Conservation (phyloP, 495 filamentous ascomycete species). For the Amniculicola lignicola region DNA sequence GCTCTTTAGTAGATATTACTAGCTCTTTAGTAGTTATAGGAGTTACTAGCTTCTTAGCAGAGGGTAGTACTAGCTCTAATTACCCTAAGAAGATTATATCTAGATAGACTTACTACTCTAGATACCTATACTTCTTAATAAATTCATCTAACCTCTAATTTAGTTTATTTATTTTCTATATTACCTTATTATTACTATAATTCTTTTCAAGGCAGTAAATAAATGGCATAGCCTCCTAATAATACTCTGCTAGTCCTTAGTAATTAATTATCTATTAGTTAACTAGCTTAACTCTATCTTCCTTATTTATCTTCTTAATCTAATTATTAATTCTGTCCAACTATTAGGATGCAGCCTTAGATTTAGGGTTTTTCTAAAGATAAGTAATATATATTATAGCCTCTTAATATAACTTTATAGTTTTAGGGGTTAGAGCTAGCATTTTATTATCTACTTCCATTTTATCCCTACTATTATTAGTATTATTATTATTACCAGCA, state of each 20-base stretch:
- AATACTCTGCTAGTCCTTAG: constrained; percentile 6
- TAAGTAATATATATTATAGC: not conserved
- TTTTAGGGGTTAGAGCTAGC: not conserved
- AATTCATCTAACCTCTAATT: constrained; percentile 5
- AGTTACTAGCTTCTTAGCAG: not conserved
- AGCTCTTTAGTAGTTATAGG: too few species aligned
- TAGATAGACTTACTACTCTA: not conserved
- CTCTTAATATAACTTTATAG: constrained; percentile 1
- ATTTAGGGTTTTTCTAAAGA: constrained; percentile 6
- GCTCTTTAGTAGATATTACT: too few species aligned
- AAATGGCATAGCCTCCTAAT: not conserved
- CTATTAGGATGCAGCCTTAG: not conserved
- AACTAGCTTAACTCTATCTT: constrained; percentile 3
- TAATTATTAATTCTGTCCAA: not conserved
- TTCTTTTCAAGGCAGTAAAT: constrained; percentile 1
- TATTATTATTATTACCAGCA: not conserved
- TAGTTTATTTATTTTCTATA: constrained; percentile 3
- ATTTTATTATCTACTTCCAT: not conserved
- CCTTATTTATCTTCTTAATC: constrained; percentile 8
- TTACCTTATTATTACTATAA: not conserved
- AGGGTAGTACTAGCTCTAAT: not conserved
- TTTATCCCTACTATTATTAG: not conserved
- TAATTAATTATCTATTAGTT: not conserved
- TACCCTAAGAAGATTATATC: not conserved
- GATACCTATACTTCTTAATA: constrained; percentile 1